Evolutionary conservation across 2,329 filamentous ascomycete species (phyloP).

Genomic region (Emmonsia crescens): DNA sequence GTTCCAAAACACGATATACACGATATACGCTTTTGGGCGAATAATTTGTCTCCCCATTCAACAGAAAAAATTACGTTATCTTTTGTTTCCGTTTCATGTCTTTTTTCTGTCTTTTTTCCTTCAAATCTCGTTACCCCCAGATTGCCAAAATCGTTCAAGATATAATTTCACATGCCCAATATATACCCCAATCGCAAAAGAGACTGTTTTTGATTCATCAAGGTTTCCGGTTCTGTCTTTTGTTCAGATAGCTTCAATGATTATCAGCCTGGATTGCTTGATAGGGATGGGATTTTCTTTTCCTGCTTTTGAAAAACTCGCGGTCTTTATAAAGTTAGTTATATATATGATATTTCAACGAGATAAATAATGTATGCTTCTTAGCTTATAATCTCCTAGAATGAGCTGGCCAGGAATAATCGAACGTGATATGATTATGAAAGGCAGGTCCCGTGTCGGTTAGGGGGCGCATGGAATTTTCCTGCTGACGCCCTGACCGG

Average conservation of each 20-base stretch:
- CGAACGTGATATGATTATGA: background rate
- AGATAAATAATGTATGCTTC: background rate
- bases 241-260: background rate
- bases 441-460: background rate
- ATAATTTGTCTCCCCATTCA: background rate
- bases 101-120: background rate
- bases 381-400: no score
- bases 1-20: background rate
- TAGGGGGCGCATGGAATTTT: background rate
- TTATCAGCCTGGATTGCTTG: background rate
- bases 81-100: background rate
- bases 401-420: no score
- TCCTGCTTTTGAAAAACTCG: background rate
- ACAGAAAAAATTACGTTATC: background rate
- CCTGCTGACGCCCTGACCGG: background rate
- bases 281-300: background rate
- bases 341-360: background rate
- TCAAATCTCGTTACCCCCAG: background rate
- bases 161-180: background rate
- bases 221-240: background rate
- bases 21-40: background rate
- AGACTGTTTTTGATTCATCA: background rate
- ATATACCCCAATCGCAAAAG: background rate
- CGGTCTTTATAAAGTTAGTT: background rate
- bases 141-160: background rate